These are phyloP conservation scores for Penicillium palitans DNA, from an alignment of 2,329 filamentous ascomycete species.

Conservation along the genomic window DNA sequence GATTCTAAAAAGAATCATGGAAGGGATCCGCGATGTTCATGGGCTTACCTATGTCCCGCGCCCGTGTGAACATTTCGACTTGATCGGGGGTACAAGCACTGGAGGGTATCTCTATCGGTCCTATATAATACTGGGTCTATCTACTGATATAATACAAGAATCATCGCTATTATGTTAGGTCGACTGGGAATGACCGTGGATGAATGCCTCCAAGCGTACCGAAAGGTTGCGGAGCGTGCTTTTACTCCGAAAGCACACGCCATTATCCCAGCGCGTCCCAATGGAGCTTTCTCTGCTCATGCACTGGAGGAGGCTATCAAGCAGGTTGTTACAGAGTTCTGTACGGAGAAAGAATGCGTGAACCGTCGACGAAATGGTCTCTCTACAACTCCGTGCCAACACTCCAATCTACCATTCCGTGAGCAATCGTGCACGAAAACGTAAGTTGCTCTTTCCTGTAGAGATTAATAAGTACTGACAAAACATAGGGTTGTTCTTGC, in stretches of 20 bases:
- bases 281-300: neutral
- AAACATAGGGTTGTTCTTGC: neutral
- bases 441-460: neutral
- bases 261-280: neutral
- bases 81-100: neutral
- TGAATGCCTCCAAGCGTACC: slow-evolving; percentile 1
- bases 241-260: neutral
- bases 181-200: slow-evolving; percentile 3
- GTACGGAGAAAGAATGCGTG: neutral
- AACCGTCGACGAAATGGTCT: neutral
- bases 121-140: no score
- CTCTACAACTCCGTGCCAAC: neutral
- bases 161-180: slow-evolving; percentile 6
- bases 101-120: no score
- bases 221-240: neutral
- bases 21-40: neutral
- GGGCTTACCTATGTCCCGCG: neutral
- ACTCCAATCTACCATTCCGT: neutral
- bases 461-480: neutral
- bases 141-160: neutral
- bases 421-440: slow-evolving; percentile 1
- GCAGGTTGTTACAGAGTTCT: neutral
- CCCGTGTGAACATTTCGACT: slow-evolving; percentile 1
- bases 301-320: neutral
- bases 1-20: slow-evolving; percentile 2